Evolutionary conservation across 176 grass and related monocot species (phyloP), one percentile per base, ranked within the genome.

Genomic region (Thinopyrum elongatum): DNA sequence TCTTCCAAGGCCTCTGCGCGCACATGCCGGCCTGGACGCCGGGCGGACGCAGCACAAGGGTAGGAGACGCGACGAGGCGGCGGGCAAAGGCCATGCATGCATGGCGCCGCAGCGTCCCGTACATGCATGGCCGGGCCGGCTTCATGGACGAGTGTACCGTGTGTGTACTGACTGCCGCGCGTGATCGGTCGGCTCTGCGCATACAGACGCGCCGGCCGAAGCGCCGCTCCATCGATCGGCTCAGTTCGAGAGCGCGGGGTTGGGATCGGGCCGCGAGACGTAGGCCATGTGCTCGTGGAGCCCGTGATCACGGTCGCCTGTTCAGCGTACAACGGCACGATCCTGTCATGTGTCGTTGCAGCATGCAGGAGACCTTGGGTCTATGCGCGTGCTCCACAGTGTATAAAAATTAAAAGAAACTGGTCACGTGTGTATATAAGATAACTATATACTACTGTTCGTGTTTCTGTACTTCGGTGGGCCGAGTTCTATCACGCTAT

Each of bases 231-330:
- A 44, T 3, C 41, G 41, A 44, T 44, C 41, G 10, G 4, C 33
- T 34, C 30, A 31, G 30, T 31, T 3, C 3, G 30, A 31, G 30
- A 31, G 39, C 39, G 10, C 9, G 39, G n/a, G n/a, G n/a, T n/a
- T n/a, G n/a, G n/a, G n/a, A n/a, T n/a, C n/a, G 38, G 39, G 27
- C 21, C 5, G 8, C 25, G 41, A 14, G 13, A n/a, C 59, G 67
- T 39, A 33, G 26, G 29, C 83, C 88, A 90, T 70, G 78, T 90
- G 83, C 70, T 19, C 77, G 9, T 59, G 69, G 82, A 83, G 36
- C 3, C 62, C 38, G 70, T 23, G 83, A 77, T 51, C 83, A 47
- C 70, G 70, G 78, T 70, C 88, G 82, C 47, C 38, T 41, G 38
- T 2, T 41, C 8, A 6, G 38, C 38, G 38, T 10, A 41, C 77